phyloP scores from a whole-genome alignment of 1,139 yeast genomes.

The Torulaspora globosa region DNA sequence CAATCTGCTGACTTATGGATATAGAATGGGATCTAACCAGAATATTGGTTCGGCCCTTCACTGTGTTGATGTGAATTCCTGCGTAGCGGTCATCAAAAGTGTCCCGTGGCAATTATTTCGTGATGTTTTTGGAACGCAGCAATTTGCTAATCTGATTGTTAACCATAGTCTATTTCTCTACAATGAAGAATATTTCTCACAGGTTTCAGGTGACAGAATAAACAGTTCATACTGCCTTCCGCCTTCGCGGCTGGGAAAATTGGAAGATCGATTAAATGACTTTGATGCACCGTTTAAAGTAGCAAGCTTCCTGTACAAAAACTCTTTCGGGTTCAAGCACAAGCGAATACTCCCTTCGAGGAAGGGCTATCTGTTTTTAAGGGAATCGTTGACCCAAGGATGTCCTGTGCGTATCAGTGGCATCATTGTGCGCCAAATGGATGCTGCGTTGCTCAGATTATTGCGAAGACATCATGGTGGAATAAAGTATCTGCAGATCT shows the following conservation, averaged over 20 bases:
- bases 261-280: background rate
- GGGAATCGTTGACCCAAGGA: slow-evolving; percentile 13
- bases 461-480: background rate
- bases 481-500: slow-evolving; percentile 18
- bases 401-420: slow-evolving; percentile 4
- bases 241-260: slow-evolving; percentile 12
- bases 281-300: slow-evolving; percentile 7
- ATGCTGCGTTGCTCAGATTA: slow-evolving; percentile 12
- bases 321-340: slow-evolving; percentile 5
- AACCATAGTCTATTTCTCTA: slow-evolving; percentile 26
- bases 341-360: slow-evolving; percentile 13
- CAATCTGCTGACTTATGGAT: slow-evolving; percentile 29
- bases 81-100: slow-evolving; percentile 23
- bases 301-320: slow-evolving; percentile 16
- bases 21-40: slow-evolving; percentile 22
- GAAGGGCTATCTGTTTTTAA: slow-evolving; percentile 7
- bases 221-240: slow-evolving; percentile 28
- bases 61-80: slow-evolving; percentile 25
- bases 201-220: slow-evolving; percentile 28
- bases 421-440: slow-evolving; percentile 3
- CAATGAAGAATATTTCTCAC: slow-evolving; percentile 18
- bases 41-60: slow-evolving; percentile 21
- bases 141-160: slow-evolving; percentile 26
- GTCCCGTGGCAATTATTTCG: slow-evolving; percentile 28
- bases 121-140: slow-evolving; percentile 24